A percentile compares a stretch with the other conserved stretches of the same genome.
Conservation (phyloP, 306 rosid species). For the Alnus rubra region DNA sequence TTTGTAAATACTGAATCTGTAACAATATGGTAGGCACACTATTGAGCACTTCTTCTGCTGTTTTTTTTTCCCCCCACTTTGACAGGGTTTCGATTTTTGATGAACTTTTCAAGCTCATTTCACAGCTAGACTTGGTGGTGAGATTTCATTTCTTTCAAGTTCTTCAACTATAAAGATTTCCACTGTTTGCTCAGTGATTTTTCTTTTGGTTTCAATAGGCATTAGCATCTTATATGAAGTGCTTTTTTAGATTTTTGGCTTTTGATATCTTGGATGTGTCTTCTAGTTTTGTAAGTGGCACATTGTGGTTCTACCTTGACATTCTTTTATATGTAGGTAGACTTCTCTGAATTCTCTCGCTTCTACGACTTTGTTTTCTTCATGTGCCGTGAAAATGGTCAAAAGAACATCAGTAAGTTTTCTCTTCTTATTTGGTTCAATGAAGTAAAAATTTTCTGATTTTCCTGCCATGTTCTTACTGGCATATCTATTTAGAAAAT, state of each 20-base stretch:
- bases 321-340: conserved; percentile 49
- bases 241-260: neutral
- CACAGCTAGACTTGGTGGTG: conserved; percentile 59
- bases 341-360: conserved; percentile 71
- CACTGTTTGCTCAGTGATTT: conserved; percentile 1
- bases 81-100: conserved; percentile 67
- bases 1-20: conserved; percentile 11
- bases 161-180: conserved; percentile 20
- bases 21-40: conserved; percentile 9
- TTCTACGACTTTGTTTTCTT: conserved; percentile 91
- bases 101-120: conserved; percentile 74
- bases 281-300: conserved; percentile 20
- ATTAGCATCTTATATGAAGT: neutral
- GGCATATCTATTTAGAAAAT: neutral
- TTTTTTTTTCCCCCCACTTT: conserved; percentile 26
- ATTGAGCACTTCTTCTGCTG: conserved; percentile 16
- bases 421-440: neutral
- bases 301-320: conserved; percentile 23
- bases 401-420: conserved; percentile 87
- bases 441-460: conserved; percentile 18
- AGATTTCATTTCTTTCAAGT: conserved; percentile 33
- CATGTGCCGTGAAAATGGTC: conserved; percentile 89
- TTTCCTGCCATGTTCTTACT: neutral
- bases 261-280: conserved; percentile 14
- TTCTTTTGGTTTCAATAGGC: neutral